phyloP scores from a whole-genome alignment of 148 eudicot species.

The Mesembryanthemum crystallinum region DNA sequence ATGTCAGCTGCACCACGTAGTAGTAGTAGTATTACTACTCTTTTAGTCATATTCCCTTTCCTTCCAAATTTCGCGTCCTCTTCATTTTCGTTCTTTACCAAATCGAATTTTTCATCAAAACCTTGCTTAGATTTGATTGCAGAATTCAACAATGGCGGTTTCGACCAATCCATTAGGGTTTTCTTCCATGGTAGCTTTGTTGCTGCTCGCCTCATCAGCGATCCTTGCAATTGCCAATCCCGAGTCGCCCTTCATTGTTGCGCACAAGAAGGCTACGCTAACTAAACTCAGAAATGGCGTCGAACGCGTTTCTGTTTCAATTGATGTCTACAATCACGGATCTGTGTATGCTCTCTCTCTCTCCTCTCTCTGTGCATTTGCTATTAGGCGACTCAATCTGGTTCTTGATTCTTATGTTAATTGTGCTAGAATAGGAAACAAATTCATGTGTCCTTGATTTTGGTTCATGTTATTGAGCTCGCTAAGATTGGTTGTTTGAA shows the following conservation, averaged over 20 bases:
- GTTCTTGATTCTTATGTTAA: not conserved
- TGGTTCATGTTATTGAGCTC: too few species aligned
- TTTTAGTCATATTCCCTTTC: too few species aligned
- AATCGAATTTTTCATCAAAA: not conserved
- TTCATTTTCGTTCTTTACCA: not conserved
- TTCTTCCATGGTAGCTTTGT: not conserved
- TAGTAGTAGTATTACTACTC: too few species aligned
- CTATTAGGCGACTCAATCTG: constrained; percentile 1
- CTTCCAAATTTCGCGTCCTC: not conserved
- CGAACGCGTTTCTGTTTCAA: constrained; percentile 42
- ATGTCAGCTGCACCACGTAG: constrained; percentile 30
- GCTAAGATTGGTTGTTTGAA: too few species aligned
- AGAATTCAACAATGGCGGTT: constrained; percentile 27
- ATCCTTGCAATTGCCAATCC: constrained; percentile 23
- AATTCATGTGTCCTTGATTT: not conserved
- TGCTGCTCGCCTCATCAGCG: constrained; percentile 18
- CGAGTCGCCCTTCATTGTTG: constrained; percentile 46
- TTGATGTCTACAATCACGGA: constrained; percentile 52
- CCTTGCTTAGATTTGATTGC: not conserved
- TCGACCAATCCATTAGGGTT: not conserved
- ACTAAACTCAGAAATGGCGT: constrained; percentile 37
- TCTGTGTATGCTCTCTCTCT: constrained; percentile 32
- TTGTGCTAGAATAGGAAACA: not conserved
- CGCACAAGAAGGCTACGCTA: constrained; percentile 51
- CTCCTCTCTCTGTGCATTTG: not conserved